A percentile compares a stretch with the other conserved stretches of the same genome.
Conservation (phyloP, 2,329 filamentous ascomycete species). For the Sporothrix brunneoviolacea region DNA sequence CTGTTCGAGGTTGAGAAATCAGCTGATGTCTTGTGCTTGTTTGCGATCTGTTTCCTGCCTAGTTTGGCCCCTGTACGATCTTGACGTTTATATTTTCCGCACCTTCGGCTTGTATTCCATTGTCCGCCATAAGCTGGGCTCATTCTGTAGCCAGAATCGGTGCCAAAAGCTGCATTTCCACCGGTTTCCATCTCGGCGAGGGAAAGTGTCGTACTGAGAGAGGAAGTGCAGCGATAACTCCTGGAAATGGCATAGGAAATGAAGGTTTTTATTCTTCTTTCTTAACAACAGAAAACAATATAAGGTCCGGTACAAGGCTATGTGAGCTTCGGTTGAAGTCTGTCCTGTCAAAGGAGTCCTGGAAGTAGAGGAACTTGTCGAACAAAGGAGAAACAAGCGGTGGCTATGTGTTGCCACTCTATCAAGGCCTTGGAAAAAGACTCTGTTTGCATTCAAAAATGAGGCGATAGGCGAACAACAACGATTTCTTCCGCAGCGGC, state of each 20-base stretch:
- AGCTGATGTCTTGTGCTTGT: not conserved
- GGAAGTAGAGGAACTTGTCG: no score
- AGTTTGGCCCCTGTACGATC: not conserved
- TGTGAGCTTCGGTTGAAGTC: no score
- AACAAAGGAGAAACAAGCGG: no score
- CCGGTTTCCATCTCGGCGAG: slow-evolving; percentile 8
- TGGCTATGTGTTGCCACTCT: no score
- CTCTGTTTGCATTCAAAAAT: no score
- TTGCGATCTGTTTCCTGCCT: not conserved
- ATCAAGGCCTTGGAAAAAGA: no score
- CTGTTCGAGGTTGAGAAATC: slow-evolving; percentile 20
- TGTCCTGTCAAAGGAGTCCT: not conserved
- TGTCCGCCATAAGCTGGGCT: slow-evolving; percentile 6
- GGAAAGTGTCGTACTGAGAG: not conserved
- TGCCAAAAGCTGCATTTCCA: slow-evolving; percentile 2
- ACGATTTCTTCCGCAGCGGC: no score
- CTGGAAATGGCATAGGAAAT: not conserved
- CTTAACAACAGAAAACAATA: no score
- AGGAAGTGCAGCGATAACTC: not conserved
- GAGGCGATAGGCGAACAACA: no score
- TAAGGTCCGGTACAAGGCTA: no score
- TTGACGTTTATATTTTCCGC: slow-evolving; percentile 9
- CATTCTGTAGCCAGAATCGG: slow-evolving; percentile 11
- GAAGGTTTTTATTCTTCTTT: not conserved
- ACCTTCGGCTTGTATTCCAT: slow-evolving; percentile 17